Base-by-base conservation (phyloP, 495 filamentous ascomycete genomes). In the Xylaria sp. region DNA sequence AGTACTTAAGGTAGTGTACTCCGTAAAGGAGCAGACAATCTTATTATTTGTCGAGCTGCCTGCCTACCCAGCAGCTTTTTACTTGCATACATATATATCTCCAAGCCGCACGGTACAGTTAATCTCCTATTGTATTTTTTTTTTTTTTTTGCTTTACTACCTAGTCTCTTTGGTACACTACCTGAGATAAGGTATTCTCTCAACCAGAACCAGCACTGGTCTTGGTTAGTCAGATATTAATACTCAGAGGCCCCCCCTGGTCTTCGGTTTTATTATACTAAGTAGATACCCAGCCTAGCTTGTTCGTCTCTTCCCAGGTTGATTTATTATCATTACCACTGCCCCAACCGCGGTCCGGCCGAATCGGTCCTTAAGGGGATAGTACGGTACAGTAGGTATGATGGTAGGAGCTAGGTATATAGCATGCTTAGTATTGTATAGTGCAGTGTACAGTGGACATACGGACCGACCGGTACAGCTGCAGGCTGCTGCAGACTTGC, bases 141-240 rank as follows among this genome's bases (percentile, higher is more conserved):
- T 50, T 50, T n/a, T 0, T 48, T 26, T 26, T 29, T 12, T 12
- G n/a, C 9, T n/a, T n/a, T n/a, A n/a, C n/a, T n/a, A n/a, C n/a
- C n/a, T n/a, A n/a, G n/a, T n/a, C n/a, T n/a, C n/a, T n/a, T n/a
- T n/a, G n/a, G n/a, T n/a, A n/a, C n/a, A n/a, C n/a, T n/a, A n/a
- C n/a, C n/a, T n/a, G n/a, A n/a, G n/a, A n/a, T n/a, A n/a, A n/a
- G n/a, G n/a, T n/a, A n/a, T n/a, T 26, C 26, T 29, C 50, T 31
- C 50, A 29, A 55, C 50, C 50, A 52, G 48, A 52, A 52, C 15
- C 50, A 29, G 24, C 50, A 17, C 50, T 15, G 4, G 50, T 55
- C 50, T 29, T 31, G 52, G 52, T 55, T 55, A 55, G 52, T 55
- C 52, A 55, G 12, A 55, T 55, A 55, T 55, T 31, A 31, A 31